These are phyloP conservation scores for Verticillium klebahnii DNA, from an alignment of 2,329 filamentous ascomycete genomes.

Conservation along the genomic window DNA sequence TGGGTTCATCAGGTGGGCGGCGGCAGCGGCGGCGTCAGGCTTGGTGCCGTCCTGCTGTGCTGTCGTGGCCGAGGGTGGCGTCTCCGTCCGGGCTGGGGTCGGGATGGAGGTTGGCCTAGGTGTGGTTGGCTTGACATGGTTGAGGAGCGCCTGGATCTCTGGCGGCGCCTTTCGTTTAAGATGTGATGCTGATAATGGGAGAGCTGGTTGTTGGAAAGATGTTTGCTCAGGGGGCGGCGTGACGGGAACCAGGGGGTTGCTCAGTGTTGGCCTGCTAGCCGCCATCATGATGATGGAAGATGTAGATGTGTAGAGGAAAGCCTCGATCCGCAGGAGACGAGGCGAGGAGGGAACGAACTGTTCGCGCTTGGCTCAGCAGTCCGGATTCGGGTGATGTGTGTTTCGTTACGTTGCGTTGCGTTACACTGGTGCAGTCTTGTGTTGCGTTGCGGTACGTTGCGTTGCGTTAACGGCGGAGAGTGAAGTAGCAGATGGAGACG, in stretches of 20 bases:
- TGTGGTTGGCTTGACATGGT: conserved; percentile 8
- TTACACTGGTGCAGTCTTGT: not conserved
- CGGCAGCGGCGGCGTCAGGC: conserved; percentile 2
- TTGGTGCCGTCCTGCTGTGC: conserved; percentile 1
- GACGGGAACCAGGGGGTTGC: conserved; percentile 27
- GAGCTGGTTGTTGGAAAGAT: conserved; percentile 19
- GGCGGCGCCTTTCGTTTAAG: conserved; percentile 11
- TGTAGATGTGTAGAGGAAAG: not conserved
- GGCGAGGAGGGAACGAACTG: not conserved
- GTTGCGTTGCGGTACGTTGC: not conserved
- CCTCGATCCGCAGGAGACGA: not conserved
- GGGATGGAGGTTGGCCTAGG: conserved; percentile 5
- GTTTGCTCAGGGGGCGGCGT: conserved; percentile 34
- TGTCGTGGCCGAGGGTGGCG: conserved; percentile 2
- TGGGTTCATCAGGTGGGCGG: not conserved
- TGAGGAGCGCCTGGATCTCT: conserved; percentile 5
- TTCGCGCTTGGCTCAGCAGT: not conserved
- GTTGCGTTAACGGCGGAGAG: not conserved
- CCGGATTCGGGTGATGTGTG: not conserved
- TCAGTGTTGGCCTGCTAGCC: conserved; percentile 10
- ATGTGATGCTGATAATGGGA: conserved; percentile 8
- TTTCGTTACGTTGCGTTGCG: not conserved
- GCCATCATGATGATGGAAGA: conserved; percentile 8
- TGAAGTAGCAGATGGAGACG: not conserved
- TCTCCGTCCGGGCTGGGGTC: conserved; percentile 3